Evolutionary conservation across 2,329 filamentous ascomycete species (phyloP).

Genomic region (Penicillium brasilianum): DNA sequence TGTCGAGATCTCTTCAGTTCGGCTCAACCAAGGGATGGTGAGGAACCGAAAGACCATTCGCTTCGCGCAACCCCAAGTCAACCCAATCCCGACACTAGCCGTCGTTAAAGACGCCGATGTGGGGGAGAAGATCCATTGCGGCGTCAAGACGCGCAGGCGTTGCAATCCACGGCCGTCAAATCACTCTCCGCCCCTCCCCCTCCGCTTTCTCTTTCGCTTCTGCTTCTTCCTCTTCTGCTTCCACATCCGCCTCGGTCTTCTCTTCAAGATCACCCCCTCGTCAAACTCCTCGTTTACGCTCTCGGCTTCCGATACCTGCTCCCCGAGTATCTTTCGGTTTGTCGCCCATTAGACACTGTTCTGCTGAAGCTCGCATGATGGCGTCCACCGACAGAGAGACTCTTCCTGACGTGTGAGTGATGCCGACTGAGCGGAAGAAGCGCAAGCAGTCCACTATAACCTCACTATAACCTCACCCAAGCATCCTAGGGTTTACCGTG

Average conservation of each 20-base stretch:
- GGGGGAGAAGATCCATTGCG: constrained; percentile 43
- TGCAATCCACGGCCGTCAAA: constrained; percentile 33
- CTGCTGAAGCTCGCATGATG: constrained; percentile 51
- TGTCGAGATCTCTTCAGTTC: constrained; percentile 12
- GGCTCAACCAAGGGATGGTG: constrained; percentile 5
- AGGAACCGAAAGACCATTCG: neutral
- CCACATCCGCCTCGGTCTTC: constrained; percentile 15
- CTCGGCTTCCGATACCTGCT: constrained; percentile 21
- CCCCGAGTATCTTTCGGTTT: constrained; percentile 25
- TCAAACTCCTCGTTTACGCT: constrained; percentile 24
- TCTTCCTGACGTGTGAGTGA: constrained; percentile 51
- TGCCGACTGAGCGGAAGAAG: neutral
- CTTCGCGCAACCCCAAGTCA: neutral
- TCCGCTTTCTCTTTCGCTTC: constrained; percentile 30
- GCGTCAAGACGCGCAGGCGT: constrained; percentile 37
- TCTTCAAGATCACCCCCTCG: constrained; percentile 22
- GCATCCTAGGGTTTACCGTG: neutral
- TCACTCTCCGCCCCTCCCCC: constrained; percentile 37
- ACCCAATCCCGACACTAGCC: constrained; percentile 29
- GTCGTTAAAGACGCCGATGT: constrained; percentile 33
- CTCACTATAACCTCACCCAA: too few species aligned
- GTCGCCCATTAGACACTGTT: constrained; percentile 43
- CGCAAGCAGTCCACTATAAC: neutral
- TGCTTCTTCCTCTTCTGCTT: constrained; percentile 27
- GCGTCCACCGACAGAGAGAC: constrained; percentile 51